These are phyloP conservation scores for Annona squamosa DNA, from an alignment of 164 flowering plant species.

Conservation along the genomic window DNA sequence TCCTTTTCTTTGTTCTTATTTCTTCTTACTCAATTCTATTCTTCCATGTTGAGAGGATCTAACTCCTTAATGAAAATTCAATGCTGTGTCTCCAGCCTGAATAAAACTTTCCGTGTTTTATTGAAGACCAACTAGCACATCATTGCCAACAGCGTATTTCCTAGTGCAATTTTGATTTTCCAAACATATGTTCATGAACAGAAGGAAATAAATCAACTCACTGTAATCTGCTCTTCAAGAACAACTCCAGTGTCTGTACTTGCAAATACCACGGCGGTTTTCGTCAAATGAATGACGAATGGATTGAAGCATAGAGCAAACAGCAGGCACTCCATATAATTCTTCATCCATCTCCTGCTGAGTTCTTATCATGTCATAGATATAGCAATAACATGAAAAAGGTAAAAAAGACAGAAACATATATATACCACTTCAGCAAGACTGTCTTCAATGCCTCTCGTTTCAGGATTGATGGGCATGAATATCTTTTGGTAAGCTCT, in stretches of 20 bases:
- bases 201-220: constrained; percentile 6
- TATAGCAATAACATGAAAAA: not conserved
- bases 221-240: constrained; percentile 26
- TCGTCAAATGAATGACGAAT: constrained; percentile 64
- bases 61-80: too few species aligned
- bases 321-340: constrained; percentile 38
- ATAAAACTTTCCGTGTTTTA: too few species aligned
- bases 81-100: too few species aligned
- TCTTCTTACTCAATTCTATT: too few species aligned
- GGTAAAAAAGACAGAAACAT: not conserved
- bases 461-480: constrained; percentile 41
- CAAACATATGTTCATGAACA: not conserved
- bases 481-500: constrained; percentile 69
- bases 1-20: too few species aligned
- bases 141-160: too few species aligned
- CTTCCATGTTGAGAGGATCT: too few species aligned
- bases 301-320: constrained; percentile 65
- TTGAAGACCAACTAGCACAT: too few species aligned
- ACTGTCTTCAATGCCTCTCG: constrained; percentile 54
- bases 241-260: constrained; percentile 52
- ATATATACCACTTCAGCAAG: constrained; percentile 61
- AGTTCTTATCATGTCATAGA: not conserved
- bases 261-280: constrained; percentile 88
- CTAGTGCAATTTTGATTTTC: not conserved
- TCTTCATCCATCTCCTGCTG: constrained; percentile 57